Conservation (phyloP, 2,329 filamentous ascomycete species). For the Calonectria montana region DNA sequence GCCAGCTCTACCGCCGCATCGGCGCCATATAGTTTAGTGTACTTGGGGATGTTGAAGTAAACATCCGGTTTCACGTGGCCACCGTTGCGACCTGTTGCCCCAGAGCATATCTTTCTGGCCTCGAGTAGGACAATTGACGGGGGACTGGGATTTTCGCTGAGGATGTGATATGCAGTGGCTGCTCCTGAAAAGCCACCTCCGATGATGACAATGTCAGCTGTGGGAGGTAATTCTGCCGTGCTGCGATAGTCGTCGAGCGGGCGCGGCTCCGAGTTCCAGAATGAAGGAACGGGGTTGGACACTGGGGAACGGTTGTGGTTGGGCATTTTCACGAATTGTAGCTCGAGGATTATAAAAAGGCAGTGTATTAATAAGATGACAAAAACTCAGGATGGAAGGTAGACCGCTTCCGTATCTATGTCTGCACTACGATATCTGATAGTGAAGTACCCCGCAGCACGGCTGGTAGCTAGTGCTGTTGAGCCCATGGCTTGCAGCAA, state of each 20-base stretch:
- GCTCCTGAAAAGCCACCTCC: constrained; percentile 44
- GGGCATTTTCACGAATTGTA: not conserved
- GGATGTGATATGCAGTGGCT: constrained; percentile 55
- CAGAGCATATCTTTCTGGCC: constrained; percentile 47
- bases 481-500: not conserved
- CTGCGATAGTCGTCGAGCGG: constrained; percentile 22
- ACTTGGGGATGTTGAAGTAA: constrained; percentile 32
- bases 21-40: constrained; percentile 29
- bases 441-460: not conserved
- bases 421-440: not conserved
- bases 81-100: constrained; percentile 51
- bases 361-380: not conserved
- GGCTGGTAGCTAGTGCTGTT: not conserved
- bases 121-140: constrained; percentile 48
- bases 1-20: constrained; percentile 35
- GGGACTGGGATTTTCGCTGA: constrained; percentile 31
- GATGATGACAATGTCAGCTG: constrained; percentile 58
- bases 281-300: constrained; percentile 22
- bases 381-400: not conserved
- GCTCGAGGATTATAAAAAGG: not conserved
- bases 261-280: constrained; percentile 22
- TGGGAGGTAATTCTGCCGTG: constrained; percentile 45
- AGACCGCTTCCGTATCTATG: not conserved
- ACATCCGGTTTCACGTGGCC: constrained; percentile 38
- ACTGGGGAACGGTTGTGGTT: constrained; percentile 9